Base-by-base conservation (phyloP, 2,329 filamentous ascomycete species). In the Penicillium polonicum region DNA sequence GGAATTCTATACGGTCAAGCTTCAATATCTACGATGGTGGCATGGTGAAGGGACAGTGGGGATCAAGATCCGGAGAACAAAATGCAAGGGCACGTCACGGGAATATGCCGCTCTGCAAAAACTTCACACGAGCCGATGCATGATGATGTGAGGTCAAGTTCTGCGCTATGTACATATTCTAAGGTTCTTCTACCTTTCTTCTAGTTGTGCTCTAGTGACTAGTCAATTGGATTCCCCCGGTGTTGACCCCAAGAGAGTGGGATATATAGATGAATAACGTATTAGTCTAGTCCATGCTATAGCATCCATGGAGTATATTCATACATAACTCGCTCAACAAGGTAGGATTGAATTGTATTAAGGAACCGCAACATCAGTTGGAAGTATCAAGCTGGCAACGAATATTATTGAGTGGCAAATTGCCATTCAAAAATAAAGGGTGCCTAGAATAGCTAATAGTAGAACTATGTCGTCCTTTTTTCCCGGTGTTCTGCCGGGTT, bases 11-110 rank as follows among this genome's bases (percentile, higher is more conserved):
- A 85, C 85, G 0, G 85, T 85, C 5, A 78, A 85, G 64, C 80
- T 91, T 59, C 93, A 97, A 77, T 84, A 84, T 62, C 77, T 99
- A 62, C 85, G 85, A 66, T 99, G 94, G 95, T 97, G 93, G 92
- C 92, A 99, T 76, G 85, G 85, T 0, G 87, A 88, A 55, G 94
- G 93, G 2, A 85, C 92, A 64, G 93, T 97, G 76, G 86, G 79
- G 44, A 81, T 97, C 53, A 89, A 83, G 61, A 82, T 97, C 12
- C 5, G 7, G n/a, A 31, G 7, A 15, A 45, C 0, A 7, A 45
- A 45, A 45, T 2, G 12, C 12, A 15, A 15, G 15, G 4, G 12
- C n/a, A 31, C 1, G 0, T 13, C n/a, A 31, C 27, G 4, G 27
- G 43, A 45, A 21, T 10, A 31, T 21, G 27, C 2, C 7, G 7